A percentile compares a stretch with the other conserved stretches of the same genome.
These are phyloP conservation scores for Leptographium wingfieldii DNA, from an alignment of 2,329 filamentous ascomycete species.

Conservation along the genomic window DNA sequence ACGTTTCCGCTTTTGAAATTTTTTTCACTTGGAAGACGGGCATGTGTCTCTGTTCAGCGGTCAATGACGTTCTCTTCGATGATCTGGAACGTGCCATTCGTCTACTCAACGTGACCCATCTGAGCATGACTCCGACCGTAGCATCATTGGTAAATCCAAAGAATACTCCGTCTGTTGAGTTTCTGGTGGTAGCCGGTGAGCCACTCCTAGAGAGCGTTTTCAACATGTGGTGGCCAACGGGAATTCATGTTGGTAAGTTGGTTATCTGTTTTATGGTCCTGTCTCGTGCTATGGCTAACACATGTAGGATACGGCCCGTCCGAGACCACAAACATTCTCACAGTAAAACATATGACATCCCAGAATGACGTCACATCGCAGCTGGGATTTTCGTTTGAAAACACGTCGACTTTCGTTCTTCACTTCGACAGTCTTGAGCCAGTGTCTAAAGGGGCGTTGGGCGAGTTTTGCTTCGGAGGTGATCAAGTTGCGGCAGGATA, in stretches of 20 bases:
- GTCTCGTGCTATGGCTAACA: background rate
- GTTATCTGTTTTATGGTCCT: background rate
- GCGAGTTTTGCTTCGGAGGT: slow-evolving; percentile 79
- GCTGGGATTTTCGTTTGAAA: slow-evolving; percentile 61
- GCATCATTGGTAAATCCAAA: slow-evolving; percentile 58
- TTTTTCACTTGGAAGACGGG: slow-evolving; percentile 73
- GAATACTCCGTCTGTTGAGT: slow-evolving; percentile 57
- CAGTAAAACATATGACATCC: slow-evolving; percentile 48
- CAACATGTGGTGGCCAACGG: slow-evolving; percentile 47
- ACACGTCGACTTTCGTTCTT: slow-evolving; percentile 63
- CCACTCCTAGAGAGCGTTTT: slow-evolving; percentile 62
- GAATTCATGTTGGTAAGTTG: slow-evolving; percentile 51
- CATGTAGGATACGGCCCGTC: slow-evolving; percentile 57
- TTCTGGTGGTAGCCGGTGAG: slow-evolving; percentile 74
- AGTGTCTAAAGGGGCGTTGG: slow-evolving; percentile 58
- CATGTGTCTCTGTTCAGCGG: slow-evolving; percentile 65
- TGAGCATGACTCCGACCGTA: slow-evolving; percentile 78
- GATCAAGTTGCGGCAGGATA: slow-evolving; percentile 70
- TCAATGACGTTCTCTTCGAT: slow-evolving; percentile 60
- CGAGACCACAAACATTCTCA: slow-evolving; percentile 82
- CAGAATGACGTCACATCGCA: slow-evolving; percentile 53
- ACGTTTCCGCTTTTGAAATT: slow-evolving; percentile 83
- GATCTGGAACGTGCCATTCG: slow-evolving; percentile 59
- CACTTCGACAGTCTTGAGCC: slow-evolving; percentile 30
- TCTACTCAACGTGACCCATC: slow-evolving; percentile 54